A percentile compares a stretch with the other conserved stretches of the same genome.
Conservation (phyloP, 192 early-diverging fungal species). For the Rhizophagus clarus region DNA sequence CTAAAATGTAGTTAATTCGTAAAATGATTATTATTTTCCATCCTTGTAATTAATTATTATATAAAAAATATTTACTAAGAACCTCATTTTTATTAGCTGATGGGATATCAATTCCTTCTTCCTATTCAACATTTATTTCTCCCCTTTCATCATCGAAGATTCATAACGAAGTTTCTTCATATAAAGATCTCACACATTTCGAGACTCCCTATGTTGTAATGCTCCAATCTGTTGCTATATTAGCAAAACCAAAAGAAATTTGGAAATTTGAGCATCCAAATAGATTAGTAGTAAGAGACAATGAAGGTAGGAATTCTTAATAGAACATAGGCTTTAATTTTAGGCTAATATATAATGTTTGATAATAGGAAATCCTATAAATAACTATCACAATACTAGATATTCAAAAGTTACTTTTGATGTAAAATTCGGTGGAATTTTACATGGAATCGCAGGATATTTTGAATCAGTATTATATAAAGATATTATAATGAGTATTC, state of each 20-base stretch:
- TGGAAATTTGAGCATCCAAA: conserved; percentile 89
- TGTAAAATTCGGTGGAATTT: conserved; percentile 54
- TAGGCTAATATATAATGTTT: neutral
- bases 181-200: conserved; percentile 65
- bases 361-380: conserved; percentile 46
- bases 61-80: conserved; percentile 15
- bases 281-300: conserved; percentile 34
- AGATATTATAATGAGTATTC: conserved; percentile 75
- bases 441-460: conserved; percentile 96
- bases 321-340: neutral
- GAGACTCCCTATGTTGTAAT: conserved; percentile 99
- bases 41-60: conserved; percentile 10
- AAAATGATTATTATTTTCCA: neutral
- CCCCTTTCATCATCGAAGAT: conserved; percentile 89
- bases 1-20: conserved; percentile 54
- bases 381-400: conserved; percentile 79
- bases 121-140: conserved; percentile 82
- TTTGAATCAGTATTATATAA: conserved; percentile 94
- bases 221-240: conserved; percentile 72
- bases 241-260: conserved; percentile 70
- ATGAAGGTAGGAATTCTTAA: conserved; percentile 36
- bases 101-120: conserved; percentile 90
- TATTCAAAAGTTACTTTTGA: conserved; percentile 58
- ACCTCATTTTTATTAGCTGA: conserved; percentile 39
- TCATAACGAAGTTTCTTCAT: conserved; percentile 69